Evolutionary conservation across 1,139 yeast genomes (phyloP).

Genomic region (Entelexis sorbosivorans): DNA sequence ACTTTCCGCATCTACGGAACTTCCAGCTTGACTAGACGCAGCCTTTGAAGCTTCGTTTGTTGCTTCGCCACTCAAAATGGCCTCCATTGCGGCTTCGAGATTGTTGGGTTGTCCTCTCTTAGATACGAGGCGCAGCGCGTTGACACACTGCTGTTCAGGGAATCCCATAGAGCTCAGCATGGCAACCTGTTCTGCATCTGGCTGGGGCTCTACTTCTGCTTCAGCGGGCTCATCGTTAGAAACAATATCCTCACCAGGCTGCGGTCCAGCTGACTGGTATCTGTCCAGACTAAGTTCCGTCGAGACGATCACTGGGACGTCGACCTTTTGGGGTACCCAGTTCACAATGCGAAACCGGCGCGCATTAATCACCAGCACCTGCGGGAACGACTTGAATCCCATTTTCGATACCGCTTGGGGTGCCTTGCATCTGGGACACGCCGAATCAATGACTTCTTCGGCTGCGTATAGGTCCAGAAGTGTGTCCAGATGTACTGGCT

Average conservation of each 20-base stretch:
- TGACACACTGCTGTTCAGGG: slow-evolving; percentile 50
- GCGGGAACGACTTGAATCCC: slow-evolving; percentile 56
- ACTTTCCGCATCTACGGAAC: slow-evolving; percentile 24
- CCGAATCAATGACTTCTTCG: slow-evolving; percentile 47
- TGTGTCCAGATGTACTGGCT: slow-evolving; percentile 43
- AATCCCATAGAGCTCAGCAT: slow-evolving; percentile 79
- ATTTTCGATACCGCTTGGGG: slow-evolving; percentile 35
- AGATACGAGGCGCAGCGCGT: slow-evolving; percentile 43
- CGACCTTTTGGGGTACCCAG: slow-evolving; percentile 82
- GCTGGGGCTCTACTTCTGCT: slow-evolving; percentile 35
- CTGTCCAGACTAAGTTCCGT: slow-evolving; percentile 35
- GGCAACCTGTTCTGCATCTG: slow-evolving; percentile 46
- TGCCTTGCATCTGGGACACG: slow-evolving; percentile 51
- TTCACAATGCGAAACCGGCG: slow-evolving; percentile 73
- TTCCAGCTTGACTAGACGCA: background rate
- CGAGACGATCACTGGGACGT: slow-evolving; percentile 58
- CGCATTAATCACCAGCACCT: slow-evolving; percentile 57
- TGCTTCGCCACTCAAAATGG: slow-evolving; percentile 39
- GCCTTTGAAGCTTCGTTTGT: background rate
- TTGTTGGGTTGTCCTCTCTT: slow-evolving; percentile 40
- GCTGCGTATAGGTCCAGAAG: slow-evolving; percentile 40
- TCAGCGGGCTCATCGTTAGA: slow-evolving; percentile 23
- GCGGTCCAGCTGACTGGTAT: slow-evolving; percentile 32
- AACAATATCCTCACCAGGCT: slow-evolving; percentile 38
- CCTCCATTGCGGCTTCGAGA: slow-evolving; percentile 76